phyloP scores from a whole-genome alignment of 305 asterid genomes.

The Fraxinus nigra region DNA sequence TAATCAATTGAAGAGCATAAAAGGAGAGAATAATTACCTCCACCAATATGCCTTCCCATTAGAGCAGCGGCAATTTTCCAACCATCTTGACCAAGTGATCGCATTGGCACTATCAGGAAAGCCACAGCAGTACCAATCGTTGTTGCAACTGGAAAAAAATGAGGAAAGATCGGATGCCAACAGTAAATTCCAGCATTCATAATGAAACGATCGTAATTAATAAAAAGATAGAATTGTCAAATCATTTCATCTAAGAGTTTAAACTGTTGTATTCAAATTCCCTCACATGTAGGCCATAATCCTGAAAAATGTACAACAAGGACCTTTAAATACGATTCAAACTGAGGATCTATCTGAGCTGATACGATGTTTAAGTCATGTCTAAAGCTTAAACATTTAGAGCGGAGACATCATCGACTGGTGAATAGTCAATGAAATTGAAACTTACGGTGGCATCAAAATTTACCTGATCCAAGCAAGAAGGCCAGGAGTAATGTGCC shows the following conservation, averaged over 20 bases:
- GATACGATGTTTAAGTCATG: neutral
- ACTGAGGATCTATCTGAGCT: neutral
- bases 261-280: neutral
- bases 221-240: neutral
- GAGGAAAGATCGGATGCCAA: neutral
- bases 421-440: neutral
- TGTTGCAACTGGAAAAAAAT: conserved; percentile 62
- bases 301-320: neutral
- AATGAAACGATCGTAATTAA: neutral
- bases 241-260: neutral
- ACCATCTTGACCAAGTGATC: conserved; percentile 73
- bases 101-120: conserved; percentile 75
- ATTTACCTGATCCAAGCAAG: conserved; percentile 82
- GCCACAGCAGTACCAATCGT: conserved; percentile 82
- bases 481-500: conserved; percentile 78
- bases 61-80: conserved; percentile 98
- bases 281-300: neutral
- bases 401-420: neutral
- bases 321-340: neutral
- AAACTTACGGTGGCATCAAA: neutral
- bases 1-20: neutral
- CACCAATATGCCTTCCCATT: conserved; percentile 98
- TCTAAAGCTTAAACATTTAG: neutral
- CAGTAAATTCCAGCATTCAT: neutral
- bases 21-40: conserved; percentile 48